Base-by-base conservation (phyloP, 108 stramenopile genomes). In the Discostella stelligeroides region DNA sequence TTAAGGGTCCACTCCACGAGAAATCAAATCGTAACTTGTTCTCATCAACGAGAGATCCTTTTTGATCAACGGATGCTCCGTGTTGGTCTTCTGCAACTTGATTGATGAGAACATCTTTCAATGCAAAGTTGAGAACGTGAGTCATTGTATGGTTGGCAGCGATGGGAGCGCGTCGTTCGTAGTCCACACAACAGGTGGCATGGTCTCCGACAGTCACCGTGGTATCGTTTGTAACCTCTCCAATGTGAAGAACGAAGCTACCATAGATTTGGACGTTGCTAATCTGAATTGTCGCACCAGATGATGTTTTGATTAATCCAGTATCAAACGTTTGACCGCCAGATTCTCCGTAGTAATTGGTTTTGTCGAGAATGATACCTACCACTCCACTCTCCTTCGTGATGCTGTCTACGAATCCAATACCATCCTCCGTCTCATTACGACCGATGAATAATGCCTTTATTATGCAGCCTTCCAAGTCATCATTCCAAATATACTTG, bases 111-210 rank as follows among this genome's bases (percentile, higher is more conserved):
- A 96, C 96, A 68, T 94, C 85, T 57, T 85, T 80, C 17, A 98
- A 75, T 7, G 98, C 99, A 73, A 82, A 95, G 86, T 99, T 99
- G 45, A 99, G 91, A 58, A 98, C 88, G 79, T 98, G 98, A 5
- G 99, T 99, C 97, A 98, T 98, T 60, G 98, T 98, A 82, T 99
- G 99, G 82, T 99, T 99, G 51, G 97, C 86, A 29, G 98, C 97
- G 70, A 99, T 92, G 45, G 83, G 89, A 41, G 79, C 65, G 38
- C 98, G 94, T n/a, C 99, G 96, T 15, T 87, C 90, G 80, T 98
- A 99, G 82, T 99, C 96, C 39, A 99, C 99, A 40, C 66, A 67
- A 72, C 91, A 91, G 30, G 82, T 82, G 40, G 91, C 92, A 6
- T 70, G 59, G 66, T 97, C 94, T 42, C 93, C 95, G 20, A 97